Evolutionary conservation across 2,329 filamentous ascomycete species (phyloP).

Genomic region (Aspergillus latus): DNA sequence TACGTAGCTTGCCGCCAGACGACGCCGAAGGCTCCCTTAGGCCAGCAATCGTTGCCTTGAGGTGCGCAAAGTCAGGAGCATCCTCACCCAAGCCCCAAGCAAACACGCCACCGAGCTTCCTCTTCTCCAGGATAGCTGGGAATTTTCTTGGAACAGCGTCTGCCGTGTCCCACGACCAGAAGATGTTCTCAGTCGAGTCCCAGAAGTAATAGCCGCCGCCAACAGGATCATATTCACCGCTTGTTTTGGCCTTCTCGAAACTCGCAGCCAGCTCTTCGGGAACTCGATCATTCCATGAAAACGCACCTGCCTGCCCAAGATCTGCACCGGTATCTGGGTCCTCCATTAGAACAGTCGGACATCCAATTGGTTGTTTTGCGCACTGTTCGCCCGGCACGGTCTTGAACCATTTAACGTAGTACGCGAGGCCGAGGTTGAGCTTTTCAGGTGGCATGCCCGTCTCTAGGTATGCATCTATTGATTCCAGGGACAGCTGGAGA

Average conservation of each 20-base stretch:
- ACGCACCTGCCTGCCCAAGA: slow-evolving; percentile 5
- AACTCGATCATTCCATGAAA: slow-evolving; percentile 9
- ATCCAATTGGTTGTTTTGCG: neutral
- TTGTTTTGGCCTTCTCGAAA: neutral
- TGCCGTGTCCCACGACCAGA: slow-evolving; percentile 10
- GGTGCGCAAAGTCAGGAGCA: slow-evolving; percentile 3
- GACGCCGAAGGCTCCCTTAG: neutral
- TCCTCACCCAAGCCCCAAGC: slow-evolving; percentile 14
- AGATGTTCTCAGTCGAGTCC: neutral
- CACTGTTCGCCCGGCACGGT: neutral
- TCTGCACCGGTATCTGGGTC: slow-evolving; percentile 1
- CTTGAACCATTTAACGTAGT: slow-evolving; percentile 11
- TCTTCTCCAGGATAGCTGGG: neutral
- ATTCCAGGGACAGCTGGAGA: neutral
- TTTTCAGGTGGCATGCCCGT: neutral
- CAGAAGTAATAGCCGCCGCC: slow-evolving; percentile 10
- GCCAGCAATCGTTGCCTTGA: neutral
- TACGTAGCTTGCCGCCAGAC: no score
- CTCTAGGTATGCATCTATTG: slow-evolving; percentile 7
- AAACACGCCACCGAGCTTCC: slow-evolving; percentile 5
- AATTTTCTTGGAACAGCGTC: slow-evolving; percentile 2
- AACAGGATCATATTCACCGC: neutral
- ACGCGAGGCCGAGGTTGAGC: slow-evolving; percentile 11
- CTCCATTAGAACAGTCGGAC: neutral
- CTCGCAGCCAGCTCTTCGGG: neutral